Evolutionary conservation across 371 early-diverging fungal species (phyloP), one percentile per base, ranked within the genome.

Genomic region (Lichtheimia ramosa): DNA sequence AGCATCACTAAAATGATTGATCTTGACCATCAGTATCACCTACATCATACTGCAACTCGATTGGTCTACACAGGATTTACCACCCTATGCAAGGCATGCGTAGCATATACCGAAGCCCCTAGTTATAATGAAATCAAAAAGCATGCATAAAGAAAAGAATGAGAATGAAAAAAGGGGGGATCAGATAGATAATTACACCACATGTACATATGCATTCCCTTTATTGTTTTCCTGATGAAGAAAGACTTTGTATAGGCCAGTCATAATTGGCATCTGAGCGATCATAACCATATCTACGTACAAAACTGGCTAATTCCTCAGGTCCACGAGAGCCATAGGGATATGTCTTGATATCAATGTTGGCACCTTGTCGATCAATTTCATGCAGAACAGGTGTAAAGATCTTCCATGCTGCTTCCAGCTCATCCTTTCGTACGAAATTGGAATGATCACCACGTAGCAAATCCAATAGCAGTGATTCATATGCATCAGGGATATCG

Each of bases 401-500:
- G 50, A 97, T 95, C 62, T 89, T 90, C 97, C 97, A 97, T 5
- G 97, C 95, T 28, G 89, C 95, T 51, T 95, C 94, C 28, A 97
- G 75, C 75, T 97, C 97, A 70, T 97, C 97, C 65, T 90, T 88
- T 41, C 97, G 88, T 43, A 97, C 96, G 86, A 97, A 96, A 83
- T 97, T 96, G 60, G 93, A 88, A 71, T 95, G 94, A 65, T 97
- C 97, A 14, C 89, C 92, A 34, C 87, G 83, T 27, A 97, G 69
- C 1, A 89, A 88, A 63, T 97, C 98, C 43, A 97, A 74, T 54
- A 97, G 89, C 50, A 97, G 81, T 8, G 94, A 85, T 62, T 95
- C 96, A 73, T 97, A 97, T 4, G 98, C 97, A 65, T 97, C 98
- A 12, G 98, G 98, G 62, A 97, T 97, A 60, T 83, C 81, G 48